Evolutionary conservation across 129 eudicot genomes (phyloP).

Genomic region (Centrapalus pauciflorus): DNA sequence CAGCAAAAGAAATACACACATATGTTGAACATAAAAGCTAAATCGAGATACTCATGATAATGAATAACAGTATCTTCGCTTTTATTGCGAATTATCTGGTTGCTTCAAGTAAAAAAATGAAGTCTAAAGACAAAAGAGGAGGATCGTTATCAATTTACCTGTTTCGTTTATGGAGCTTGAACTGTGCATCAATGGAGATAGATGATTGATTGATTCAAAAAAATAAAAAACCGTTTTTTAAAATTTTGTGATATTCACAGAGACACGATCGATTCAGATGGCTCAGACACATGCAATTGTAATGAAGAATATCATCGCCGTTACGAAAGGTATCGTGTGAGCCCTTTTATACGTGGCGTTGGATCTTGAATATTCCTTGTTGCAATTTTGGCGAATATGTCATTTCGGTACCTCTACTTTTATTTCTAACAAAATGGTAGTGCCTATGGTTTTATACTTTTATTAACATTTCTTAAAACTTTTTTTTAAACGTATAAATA

Average conservation of each 20-base stretch:
- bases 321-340: slow-evolving; percentile 21
- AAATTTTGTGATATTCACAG: slow-evolving; percentile 8
- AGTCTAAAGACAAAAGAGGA: neutral
- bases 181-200: slow-evolving; percentile 20
- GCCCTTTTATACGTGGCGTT: neutral
- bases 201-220: slow-evolving; percentile 1
- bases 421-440: too few relatives aligned
- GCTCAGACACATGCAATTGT: slow-evolving; percentile 17
- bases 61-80: neutral
- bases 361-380: neutral
- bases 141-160: slow-evolving; percentile 10
- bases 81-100: neutral
- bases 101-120: neutral
- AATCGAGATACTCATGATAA: neutral
- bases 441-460: too few relatives aligned
- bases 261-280: neutral
- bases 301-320: neutral
- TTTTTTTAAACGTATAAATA: too few relatives aligned
- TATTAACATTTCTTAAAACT: neutral
- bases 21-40: neutral
- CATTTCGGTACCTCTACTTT: slow-evolving; percentile 21
- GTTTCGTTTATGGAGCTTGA: slow-evolving; percentile 12
- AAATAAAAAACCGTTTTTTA: neutral
- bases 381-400: neutral
- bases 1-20: neutral